A percentile compares a stretch with the other conserved stretches of the same genome.
Conservation (phyloP, 768 basidiomycete species). For the Leccinum disarticulatum region DNA sequence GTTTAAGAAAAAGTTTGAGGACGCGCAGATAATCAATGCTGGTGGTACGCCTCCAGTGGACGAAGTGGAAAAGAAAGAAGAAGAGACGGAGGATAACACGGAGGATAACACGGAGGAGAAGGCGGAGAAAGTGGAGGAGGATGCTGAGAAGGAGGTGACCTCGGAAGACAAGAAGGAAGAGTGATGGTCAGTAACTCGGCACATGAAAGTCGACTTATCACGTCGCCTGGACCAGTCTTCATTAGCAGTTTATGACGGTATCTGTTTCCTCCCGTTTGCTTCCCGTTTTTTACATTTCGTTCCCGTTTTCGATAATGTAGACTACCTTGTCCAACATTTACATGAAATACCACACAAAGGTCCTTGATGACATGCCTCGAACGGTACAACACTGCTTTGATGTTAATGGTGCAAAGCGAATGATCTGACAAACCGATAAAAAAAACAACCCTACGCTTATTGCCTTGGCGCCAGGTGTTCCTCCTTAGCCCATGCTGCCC, state of each 20-base stretch:
- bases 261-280: constrained; percentile 2
- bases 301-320: constrained; percentile 30
- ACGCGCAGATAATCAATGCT: constrained; percentile 70
- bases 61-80: constrained; percentile 23
- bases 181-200: constrained; percentile 13
- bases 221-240: constrained; percentile 5
- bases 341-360: constrained; percentile 28
- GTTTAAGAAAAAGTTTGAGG: constrained; percentile 90
- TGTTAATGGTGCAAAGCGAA: neutral
- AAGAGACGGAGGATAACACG: constrained; percentile 31
- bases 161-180: constrained; percentile 36
- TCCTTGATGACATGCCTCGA: neutral
- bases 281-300: constrained; percentile 13
- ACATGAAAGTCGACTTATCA: constrained; percentile 3
- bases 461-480: constrained; percentile 39
- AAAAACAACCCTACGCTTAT: constrained; percentile 5
- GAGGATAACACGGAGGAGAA: constrained; percentile 25
- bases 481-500: constrained; percentile 75
- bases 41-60: constrained; percentile 29
- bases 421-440: neutral
- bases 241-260: constrained; percentile 9
- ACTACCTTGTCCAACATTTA: constrained; percentile 28
- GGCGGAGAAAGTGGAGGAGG: constrained; percentile 28
- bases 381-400: neutral
- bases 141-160: constrained; percentile 31